These are phyloP conservation scores for Lepiota venenata DNA, from an alignment of 768 basidiomycete species.

Conservation along the genomic window DNA sequence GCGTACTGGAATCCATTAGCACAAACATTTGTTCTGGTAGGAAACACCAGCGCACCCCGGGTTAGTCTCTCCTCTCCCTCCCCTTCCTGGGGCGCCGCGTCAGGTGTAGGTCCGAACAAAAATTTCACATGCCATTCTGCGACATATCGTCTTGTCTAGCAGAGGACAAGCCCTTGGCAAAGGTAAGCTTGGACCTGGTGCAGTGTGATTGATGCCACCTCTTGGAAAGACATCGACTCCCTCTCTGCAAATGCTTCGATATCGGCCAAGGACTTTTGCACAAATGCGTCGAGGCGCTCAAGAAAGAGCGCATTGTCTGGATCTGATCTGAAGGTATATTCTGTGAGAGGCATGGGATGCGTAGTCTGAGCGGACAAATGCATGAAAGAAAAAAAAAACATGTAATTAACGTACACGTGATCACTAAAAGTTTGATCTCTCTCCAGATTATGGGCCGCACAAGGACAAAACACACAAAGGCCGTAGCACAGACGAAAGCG, in stretches of 20 bases:
- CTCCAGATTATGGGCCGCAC: conserved; percentile 48
- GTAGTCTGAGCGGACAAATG: not conserved
- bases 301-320: conserved; percentile 51
- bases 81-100: not conserved
- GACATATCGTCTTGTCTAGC: conserved; percentile 46
- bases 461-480: conserved; percentile 40
- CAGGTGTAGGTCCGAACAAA: conserved; percentile 34
- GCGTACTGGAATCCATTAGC: conserved; percentile 31
- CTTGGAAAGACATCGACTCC: conserved; percentile 55
- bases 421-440: too few species aligned
- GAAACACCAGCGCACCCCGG: not conserved
- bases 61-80: not conserved
- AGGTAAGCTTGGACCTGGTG: conserved; percentile 9
- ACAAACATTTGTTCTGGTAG: not conserved
- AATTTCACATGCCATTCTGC: conserved; percentile 64
- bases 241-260: conserved; percentile 59
- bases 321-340: conserved; percentile 26
- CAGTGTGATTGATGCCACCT: conserved; percentile 35
- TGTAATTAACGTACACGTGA: too few species aligned
- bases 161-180: conserved; percentile 20
- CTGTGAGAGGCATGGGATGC: conserved; percentile 26
- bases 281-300: conserved; percentile 62
- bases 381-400: too few species aligned
- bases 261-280: conserved; percentile 53
- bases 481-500: conserved; percentile 22